Evolutionary conservation across 2,329 filamentous ascomycete genomes (phyloP).

Genomic region (Akanthomyces uredinophilus): DNA sequence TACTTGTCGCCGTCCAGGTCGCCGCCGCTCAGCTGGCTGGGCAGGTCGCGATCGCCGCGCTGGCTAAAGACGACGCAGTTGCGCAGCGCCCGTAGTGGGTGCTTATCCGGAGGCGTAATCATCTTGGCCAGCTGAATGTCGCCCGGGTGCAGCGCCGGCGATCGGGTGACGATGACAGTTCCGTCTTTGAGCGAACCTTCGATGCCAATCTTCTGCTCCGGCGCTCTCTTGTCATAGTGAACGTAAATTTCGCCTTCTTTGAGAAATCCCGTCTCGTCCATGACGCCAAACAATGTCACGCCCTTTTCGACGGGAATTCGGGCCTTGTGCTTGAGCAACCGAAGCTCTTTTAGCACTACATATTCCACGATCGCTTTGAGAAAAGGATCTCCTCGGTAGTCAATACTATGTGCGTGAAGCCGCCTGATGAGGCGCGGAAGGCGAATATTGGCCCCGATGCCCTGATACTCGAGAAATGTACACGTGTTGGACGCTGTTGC

Average conservation of each 20-base stretch:
- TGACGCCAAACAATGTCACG: conserved; percentile 73
- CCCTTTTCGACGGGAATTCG: conserved; percentile 67
- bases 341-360: conserved; percentile 62
- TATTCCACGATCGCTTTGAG: conserved; percentile 67
- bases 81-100: conserved; percentile 54
- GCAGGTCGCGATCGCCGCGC: conserved; percentile 65
- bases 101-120: conserved; percentile 52
- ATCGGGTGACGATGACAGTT: conserved; percentile 64
- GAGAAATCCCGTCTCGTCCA: conserved; percentile 73
- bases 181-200: conserved; percentile 30
- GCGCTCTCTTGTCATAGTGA: conserved; percentile 42
- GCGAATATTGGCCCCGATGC: conserved; percentile 55
- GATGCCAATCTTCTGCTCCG: conserved; percentile 22
- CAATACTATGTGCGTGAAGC: conserved; percentile 51
- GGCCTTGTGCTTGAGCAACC: conserved; percentile 71
- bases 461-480: conserved; percentile 57
- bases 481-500: conserved; percentile 56
- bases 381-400: conserved; percentile 65
- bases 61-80: conserved; percentile 80
- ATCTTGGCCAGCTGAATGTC: conserved; percentile 66
- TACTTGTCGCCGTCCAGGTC: conserved; percentile 82
- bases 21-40: conserved; percentile 73
- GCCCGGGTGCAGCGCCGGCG: conserved; percentile 75
- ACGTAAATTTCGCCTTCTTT: conserved; percentile 65
- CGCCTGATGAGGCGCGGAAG: conserved; percentile 58